Base-by-base conservation (phyloP, 1,284 basidiomycete genomes). In the Pulveroboletus ridleyi region DNA sequence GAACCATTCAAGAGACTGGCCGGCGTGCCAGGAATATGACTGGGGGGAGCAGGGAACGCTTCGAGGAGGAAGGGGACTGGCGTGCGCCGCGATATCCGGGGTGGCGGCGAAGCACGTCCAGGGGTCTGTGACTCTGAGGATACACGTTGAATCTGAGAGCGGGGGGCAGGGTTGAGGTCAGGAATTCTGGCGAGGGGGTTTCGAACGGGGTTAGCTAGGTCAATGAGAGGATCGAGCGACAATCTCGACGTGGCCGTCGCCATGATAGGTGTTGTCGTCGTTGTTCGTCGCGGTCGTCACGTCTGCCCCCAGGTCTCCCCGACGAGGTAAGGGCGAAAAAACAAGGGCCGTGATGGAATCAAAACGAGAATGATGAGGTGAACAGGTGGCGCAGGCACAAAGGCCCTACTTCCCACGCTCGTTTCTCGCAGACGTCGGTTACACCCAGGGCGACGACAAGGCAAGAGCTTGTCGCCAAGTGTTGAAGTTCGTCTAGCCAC, bases 41-140 rank as follows among this genome's bases (percentile, higher is more conserved):
- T 76, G 3, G 76, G 74, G 13, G 74, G 74, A 1, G 67, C 68
- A 18, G 74, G 74, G 23, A 75, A 75, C 1, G 74, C 76, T 57
- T 75, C 74, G n/a, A 75, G 74, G 5, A 75, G 73, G 41, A 74
- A 75, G 6, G 74, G 74, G 0, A 75, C 74, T 6, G 74, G 67
- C 0, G 76, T 78, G 52, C 76, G 74, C 7, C 76, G 76, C 25
- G 75, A 64, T 66, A 74, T 54, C n/a, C 76, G 70, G 41, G 66
- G 56, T 14, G 73, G 59, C 8, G 74, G 73, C 2, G 72, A 76
- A n/a, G 74, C 66, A 55, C 73, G 73, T 20, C 74, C 72, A 17
- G 61, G 59, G 3, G 63, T 11, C 49, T 71, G 74, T 6, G 72
- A 73, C n/a, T 74, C 73, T 35, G 73, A 75, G 44, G 74, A 74